Evolutionary conservation across 2,329 filamentous ascomycete species (phyloP), one percentile per base, ranked within the genome.

Genomic region (Diaporthe eres): DNA sequence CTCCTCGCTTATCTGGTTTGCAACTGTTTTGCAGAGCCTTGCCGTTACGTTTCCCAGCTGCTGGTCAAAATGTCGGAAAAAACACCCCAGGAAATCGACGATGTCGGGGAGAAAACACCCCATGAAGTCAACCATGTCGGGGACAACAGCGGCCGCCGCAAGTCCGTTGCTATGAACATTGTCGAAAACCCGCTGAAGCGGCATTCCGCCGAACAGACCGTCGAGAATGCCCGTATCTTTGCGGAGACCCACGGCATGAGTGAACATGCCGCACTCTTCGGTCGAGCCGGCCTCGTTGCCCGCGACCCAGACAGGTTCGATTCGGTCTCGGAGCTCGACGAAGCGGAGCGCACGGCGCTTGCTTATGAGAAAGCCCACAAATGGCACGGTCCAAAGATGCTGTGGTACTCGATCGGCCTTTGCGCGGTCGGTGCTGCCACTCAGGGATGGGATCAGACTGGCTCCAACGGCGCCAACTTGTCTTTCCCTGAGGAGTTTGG

Each of bases 211-310:
- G 86, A 83, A 61, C 82, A 85, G 78, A 86, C 92, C 10, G 83
- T 92, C 73, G 81, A 82, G 51, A 85, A 91, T 71, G 92, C 92
- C 44, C 87, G 91, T 71, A 85, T 86, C n/a, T 94, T 94, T 80
- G 92, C 92, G 53, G 85, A 86, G 19, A 84, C 88, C 57, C 90
- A 93, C 78, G 87, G 87, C 34, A 86, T 95, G 37, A 83, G 85
- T 2, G 89, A 93, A 72, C 88, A 93, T 78, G 84, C 91, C 4
- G 84, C 86, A 4, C 81, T 93, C 22, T 87, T 95, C 71, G 87
- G 89, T 71, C 93, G 92, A 79, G 94, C 93, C 47, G 94, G 94
- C 4, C 87, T 96, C 15, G 89, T 95, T 25, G 94, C 94, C 3
- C 93, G 94, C 82, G 91, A 93, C 78, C 93, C 93, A 0, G 85